phyloP scores from a whole-genome alignment of 106 monocot species.

The Apostasia ramifera region DNA sequence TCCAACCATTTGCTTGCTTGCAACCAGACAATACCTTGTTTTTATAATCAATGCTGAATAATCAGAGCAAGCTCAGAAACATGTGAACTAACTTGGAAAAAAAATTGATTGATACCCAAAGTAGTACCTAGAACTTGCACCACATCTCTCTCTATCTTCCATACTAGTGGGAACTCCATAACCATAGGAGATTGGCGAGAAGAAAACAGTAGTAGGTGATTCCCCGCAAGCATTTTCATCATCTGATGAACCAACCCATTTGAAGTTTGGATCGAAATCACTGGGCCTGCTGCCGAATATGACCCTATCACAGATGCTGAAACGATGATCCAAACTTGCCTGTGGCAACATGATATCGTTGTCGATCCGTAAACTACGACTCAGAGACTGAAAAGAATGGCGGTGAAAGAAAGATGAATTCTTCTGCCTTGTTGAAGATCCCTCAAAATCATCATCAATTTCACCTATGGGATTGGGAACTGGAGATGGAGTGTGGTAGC shows the following conservation, averaged over 20 bases:
- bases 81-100: not conserved
- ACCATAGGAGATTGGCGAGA: slow-evolving; percentile 40
- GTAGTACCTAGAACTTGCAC: slow-evolving; percentile 31
- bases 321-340: slow-evolving; percentile 39
- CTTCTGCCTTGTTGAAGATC: slow-evolving; percentile 36
- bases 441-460: slow-evolving; percentile 54
- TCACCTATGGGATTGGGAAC: slow-evolving; percentile 52
- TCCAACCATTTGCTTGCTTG: slow-evolving; percentile 86
- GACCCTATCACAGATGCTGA: slow-evolving; percentile 50
- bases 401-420: slow-evolving; percentile 49
- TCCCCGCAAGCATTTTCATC: slow-evolving; percentile 35
- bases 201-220: slow-evolving; percentile 14
- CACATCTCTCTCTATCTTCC: slow-evolving; percentile 35
- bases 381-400: slow-evolving; percentile 48
- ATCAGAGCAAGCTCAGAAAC: not conserved
- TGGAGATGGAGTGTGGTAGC: slow-evolving; percentile 56
- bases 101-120: not conserved
- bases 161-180: slow-evolving; percentile 21
- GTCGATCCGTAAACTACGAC: slow-evolving; percentile 51
- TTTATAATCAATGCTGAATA: not conserved
- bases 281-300: slow-evolving; percentile 39
- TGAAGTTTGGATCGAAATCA: slow-evolving; percentile 43
- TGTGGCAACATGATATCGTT: slow-evolving; percentile 33
- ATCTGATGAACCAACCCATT: slow-evolving; percentile 42
- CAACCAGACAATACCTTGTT: slow-evolving; percentile 62